Conservation (phyloP, 495 filamentous ascomycete species). For the Neurospora terricola region DNA sequence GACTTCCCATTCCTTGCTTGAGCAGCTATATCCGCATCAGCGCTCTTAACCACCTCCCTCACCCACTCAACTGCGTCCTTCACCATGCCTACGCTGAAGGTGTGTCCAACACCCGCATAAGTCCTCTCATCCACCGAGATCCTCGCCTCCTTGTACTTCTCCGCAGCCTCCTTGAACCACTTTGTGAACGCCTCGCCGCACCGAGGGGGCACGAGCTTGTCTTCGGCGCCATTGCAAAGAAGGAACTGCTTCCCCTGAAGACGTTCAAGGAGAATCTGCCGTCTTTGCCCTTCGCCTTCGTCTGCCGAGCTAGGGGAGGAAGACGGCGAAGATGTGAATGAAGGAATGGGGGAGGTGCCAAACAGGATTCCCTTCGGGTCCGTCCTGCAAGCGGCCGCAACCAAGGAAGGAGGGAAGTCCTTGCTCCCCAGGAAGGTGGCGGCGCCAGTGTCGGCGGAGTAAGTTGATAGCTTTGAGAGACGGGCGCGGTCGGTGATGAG, state of each 20-base stretch:
- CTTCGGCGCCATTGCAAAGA: conserved; percentile 62
- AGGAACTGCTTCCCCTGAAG: conserved; percentile 68
- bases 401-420: conserved; percentile 61
- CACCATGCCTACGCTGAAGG: conserved; percentile 63
- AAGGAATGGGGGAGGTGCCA: conserved; percentile 33
- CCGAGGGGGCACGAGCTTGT: conserved; percentile 77
- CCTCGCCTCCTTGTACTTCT: conserved; percentile 48
- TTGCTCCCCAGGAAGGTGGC: conserved; percentile 59
- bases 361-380: conserved; percentile 66
- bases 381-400: conserved; percentile 48
- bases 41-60: conserved; percentile 34
- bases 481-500: conserved; percentile 70
- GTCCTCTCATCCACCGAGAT: conserved; percentile 62
- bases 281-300: conserved; percentile 17
- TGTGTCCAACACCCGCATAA: conserved; percentile 63
- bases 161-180: conserved; percentile 55
- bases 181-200: conserved; percentile 57
- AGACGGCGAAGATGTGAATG: not conserved
- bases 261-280: conserved; percentile 35
- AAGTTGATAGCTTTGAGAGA: conserved; percentile 58
- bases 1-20: conserved; percentile 1
- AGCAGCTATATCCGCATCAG: conserved; percentile 5
- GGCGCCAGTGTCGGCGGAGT: conserved; percentile 40
- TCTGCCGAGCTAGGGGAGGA: not conserved
- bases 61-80: conserved; percentile 60